Base-by-base conservation (phyloP, 768 basidiomycete genomes). In the Kwoniella newhampshirensis region DNA sequence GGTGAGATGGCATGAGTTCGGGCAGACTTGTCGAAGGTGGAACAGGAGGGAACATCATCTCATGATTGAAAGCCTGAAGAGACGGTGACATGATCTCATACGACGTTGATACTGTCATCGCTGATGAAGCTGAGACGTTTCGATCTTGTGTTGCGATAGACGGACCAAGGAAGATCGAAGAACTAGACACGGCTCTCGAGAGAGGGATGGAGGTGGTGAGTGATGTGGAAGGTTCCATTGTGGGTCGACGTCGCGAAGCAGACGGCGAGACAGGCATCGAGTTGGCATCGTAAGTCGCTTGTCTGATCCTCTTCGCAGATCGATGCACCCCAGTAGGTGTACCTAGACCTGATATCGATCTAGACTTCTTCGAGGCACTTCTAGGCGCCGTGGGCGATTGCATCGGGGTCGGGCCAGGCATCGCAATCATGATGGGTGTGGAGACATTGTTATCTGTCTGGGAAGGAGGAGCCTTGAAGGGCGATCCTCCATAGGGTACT, bases 241-340 rank as follows among this genome's bases (percentile, higher is more conserved):
- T 51, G 20, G 25, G 36, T 12, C 54, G 44, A 37, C 52, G 18
- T 28, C 56, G 37, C 11, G 18, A 28, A 9, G 49, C 45, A 23
- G 57, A 47, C 7, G 63, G 63, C 12, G 63, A 65, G 6, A 60
- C 12, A 9, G 63, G 59, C 42, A 61, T 45, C 21, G 59, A 35
- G 39, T 57, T 60, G 28, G 59, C 55, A 51, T 65, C 63, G 39
- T 57, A 58, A 17, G 63, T 65, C 2, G 59, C 63, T 48, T 65
- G 63, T 23, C 63, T 48, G 32, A 65, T 61, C 25, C 59, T 23
- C 52, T 60, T 65, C 17, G 59, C 45, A 3, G 57, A 46, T 49
- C 63, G 63, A 23, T 60, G 59, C 20, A 51, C 59, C 2, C 63
- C 58, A 12, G 55, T 37, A n/a, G 59, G 59, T 26, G 63, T 65